Evolutionary conservation across 2,329 filamentous ascomycete species (phyloP), one percentile per base, ranked within the genome.

Genomic region (Fusarium sp.): DNA sequence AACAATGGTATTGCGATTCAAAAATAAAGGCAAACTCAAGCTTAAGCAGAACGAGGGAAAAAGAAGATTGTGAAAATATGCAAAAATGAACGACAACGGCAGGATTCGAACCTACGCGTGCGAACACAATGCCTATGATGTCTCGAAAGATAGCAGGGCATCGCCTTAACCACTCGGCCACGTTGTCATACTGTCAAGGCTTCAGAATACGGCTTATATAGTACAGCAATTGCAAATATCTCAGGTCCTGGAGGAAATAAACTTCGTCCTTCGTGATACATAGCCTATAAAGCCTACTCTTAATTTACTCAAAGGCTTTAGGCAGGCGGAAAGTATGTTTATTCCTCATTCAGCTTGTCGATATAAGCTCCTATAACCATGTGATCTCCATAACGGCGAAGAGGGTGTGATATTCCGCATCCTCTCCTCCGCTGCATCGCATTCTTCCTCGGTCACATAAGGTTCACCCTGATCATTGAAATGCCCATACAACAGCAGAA

Each of bases 131-230:
- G 61, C 61, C 61, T 64, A 50, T 64, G 59, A 64, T 64, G 59
- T 64, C 61, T 50, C 60, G 11, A 28, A 42, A 64, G 59, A 64
- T 64, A 64, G 62, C 62, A 64, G 62, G 62, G 62, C 62, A 64
- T 64, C 62, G 62, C 62, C 62, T 64, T 64, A 64, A 64, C 62
- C 61, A 64, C 61, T 64, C 61, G 61, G 61, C 61, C 61, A 64
- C 61, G 61, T 63, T 63, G 59, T 63, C 61, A 51, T 51, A 11
- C 14, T 23, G 8, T 12, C 0, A 41, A 6, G 2, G 0, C 5
- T 6, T 8, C 9, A 5, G 4, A 16, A 2, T 9, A 0, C 1
- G 3, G 0, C 2, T 6, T 18, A 51, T 51, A 51, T 51, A 51
- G 12, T 5, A 1, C 13, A 21, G 1, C 34, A 3, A 0, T 3